Evolutionary conservation across 768 basidiomycete genomes (phyloP).

Genomic region (Podaxis sp.): DNA sequence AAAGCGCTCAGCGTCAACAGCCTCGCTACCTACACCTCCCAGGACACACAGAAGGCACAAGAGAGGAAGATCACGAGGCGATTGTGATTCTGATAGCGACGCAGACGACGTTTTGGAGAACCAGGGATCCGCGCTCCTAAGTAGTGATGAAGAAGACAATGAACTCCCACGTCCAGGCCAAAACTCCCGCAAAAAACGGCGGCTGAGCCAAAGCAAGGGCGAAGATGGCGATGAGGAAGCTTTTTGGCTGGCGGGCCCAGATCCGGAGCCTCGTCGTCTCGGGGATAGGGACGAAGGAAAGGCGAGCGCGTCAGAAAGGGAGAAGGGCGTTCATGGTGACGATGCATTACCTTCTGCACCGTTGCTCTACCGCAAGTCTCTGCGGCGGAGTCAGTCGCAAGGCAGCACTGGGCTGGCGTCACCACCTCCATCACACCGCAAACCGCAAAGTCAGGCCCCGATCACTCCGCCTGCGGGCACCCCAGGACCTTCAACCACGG

Average conservation of each 20-base stretch:
- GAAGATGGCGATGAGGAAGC: constrained; percentile 47
- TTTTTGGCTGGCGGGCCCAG: constrained; percentile 43
- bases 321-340: constrained; percentile 9
- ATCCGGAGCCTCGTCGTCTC: constrained; percentile 18
- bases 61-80: constrained; percentile 38
- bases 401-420: constrained; percentile 46
- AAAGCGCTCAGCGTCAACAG: constrained; percentile 64
- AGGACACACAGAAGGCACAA: constrained; percentile 52
- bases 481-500: constrained; percentile 10
- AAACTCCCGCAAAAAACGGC: constrained; percentile 37
- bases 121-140: constrained; percentile 1
- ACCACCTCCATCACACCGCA: constrained; percentile 65
- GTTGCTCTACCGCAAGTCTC: constrained; percentile 32
- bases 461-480: constrained; percentile 4
- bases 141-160: constrained; percentile 34
- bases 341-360: constrained; percentile 22
- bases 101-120: constrained; percentile 24
- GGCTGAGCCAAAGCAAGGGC: constrained; percentile 28
- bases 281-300: constrained; percentile 15
- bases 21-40: constrained; percentile 67
- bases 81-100: constrained; percentile 46
- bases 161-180: constrained; percentile 18
- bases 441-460: constrained; percentile 16
- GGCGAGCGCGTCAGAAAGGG: constrained; percentile 14
- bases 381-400: constrained; percentile 19